Percentiles rank a stretch among this genome's conserved stretches.
These are phyloP conservation scores for Argentina anserina DNA, from an alignment of 306 rosid species.

Conservation along the genomic window DNA sequence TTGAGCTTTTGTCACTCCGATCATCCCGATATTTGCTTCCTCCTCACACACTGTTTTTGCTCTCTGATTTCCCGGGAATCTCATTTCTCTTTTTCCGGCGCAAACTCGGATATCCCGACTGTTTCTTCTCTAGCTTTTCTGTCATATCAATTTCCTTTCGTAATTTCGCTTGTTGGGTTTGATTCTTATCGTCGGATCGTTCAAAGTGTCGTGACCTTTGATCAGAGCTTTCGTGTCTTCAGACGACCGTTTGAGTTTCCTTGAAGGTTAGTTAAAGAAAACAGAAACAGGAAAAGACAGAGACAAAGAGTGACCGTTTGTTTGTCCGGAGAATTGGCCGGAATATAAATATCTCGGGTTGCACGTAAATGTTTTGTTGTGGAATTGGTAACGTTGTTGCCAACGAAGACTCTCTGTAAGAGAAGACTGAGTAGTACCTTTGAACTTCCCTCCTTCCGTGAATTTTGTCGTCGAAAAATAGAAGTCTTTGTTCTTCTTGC, in stretches of 20 bases:
- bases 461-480: slow-evolving; percentile 41
- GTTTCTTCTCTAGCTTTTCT: neutral
- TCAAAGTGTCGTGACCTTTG: slow-evolving; percentile 18
- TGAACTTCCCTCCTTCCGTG: slow-evolving; percentile 22
- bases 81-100: neutral
- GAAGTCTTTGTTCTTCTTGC: slow-evolving; percentile 9
- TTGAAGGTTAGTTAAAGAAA: slow-evolving; percentile 40
- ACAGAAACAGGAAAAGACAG: neutral
- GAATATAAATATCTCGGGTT: slow-evolving; percentile 16
- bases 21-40: slow-evolving; percentile 3
- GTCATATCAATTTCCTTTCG: neutral
- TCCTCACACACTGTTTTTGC: neutral
- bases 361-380: slow-evolving; percentile 17
- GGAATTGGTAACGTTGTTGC: slow-evolving; percentile 37
- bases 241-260: slow-evolving; percentile 45
- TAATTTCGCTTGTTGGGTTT: slow-evolving; percentile 16
- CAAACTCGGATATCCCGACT: neutral
- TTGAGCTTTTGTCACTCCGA: slow-evolving; percentile 8
- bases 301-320: neutral
- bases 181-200: slow-evolving; percentile 38
- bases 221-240: neutral
- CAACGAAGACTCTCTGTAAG: slow-evolving; percentile 35
- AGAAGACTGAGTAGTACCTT: slow-evolving; percentile 28
- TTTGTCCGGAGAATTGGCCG: slow-evolving; percentile 14
- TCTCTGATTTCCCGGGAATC: neutral